phyloP scores from a whole-genome alignment of 1,139 yeast species.

The Candida sp. region DNA sequence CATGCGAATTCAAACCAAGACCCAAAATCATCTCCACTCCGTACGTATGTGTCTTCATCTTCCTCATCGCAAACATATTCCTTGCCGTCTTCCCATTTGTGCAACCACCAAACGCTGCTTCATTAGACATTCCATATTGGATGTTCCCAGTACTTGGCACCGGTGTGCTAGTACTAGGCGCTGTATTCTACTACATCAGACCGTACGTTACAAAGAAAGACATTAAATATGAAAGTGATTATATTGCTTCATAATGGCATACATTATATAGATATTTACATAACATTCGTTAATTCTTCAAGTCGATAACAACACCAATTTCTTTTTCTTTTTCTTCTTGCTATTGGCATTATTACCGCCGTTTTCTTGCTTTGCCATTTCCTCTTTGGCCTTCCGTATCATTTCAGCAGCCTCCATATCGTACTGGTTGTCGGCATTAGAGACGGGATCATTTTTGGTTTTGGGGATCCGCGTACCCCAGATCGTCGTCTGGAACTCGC shows the following conservation, averaged over 20 bases:
- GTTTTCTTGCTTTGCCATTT: slow-evolving; percentile 36
- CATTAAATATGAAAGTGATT: slow-evolving; percentile 21
- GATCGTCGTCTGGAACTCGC: slow-evolving; percentile 45
- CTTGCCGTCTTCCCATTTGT: slow-evolving; percentile 61
- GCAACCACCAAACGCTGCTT: slow-evolving; percentile 46
- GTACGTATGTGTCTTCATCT: slow-evolving; percentile 33
- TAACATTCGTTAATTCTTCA: slow-evolving; percentile 5
- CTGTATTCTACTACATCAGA: slow-evolving; percentile 30
- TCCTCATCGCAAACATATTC: slow-evolving; percentile 53
- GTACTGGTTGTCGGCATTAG: slow-evolving; percentile 31
- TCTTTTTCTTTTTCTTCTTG: slow-evolving; percentile 47
- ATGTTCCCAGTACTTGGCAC: slow-evolving; percentile 61
- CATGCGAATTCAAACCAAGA: slow-evolving; percentile 2
- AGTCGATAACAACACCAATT: slow-evolving; percentile 27
- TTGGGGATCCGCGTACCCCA: slow-evolving; percentile 67
- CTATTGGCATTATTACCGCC: slow-evolving; percentile 27
- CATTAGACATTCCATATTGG: slow-evolving; percentile 53
- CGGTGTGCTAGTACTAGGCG: slow-evolving; percentile 50
- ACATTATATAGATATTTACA: slow-evolving; percentile 1
- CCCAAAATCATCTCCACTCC: slow-evolving; percentile 26
- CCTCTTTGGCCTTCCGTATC: slow-evolving; percentile 53
- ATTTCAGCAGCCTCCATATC: slow-evolving; percentile 54
- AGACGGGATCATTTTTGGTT: slow-evolving; percentile 23
- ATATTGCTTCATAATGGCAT: slow-evolving; percentile 1
- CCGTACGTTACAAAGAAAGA: slow-evolving; percentile 11